Conservation (phyloP, 2,329 filamentous ascomycete species). For the Ciborinia camelliae region DNA sequence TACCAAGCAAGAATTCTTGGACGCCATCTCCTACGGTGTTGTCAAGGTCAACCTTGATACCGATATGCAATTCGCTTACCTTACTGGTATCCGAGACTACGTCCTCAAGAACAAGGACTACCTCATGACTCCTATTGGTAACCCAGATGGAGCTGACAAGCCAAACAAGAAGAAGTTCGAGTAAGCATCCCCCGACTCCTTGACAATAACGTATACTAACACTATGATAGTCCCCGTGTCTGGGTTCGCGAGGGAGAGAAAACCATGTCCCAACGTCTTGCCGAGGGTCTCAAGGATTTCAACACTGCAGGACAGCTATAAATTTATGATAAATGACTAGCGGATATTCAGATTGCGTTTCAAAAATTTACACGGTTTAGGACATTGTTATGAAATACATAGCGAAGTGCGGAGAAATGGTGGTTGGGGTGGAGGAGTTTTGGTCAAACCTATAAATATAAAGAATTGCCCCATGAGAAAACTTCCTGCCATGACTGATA, state of each 20-base stretch:
- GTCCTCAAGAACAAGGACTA: conserved; percentile 94
- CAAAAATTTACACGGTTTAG: conserved; percentile 16
- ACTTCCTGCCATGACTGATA: neutral
- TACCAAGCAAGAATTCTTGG: conserved; percentile 81
- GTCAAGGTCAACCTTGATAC: conserved; percentile 99
- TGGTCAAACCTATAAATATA: conserved; percentile 15
- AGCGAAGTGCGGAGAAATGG: conserved; percentile 12
- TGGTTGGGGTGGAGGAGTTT: conserved; percentile 14
- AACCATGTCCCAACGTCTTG: conserved; percentile 82
- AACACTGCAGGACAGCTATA: conserved; percentile 78
- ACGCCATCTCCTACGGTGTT: conserved; percentile 89
- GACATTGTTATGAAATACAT: conserved; percentile 18
- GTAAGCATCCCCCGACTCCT: neutral
- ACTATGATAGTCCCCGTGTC: conserved; percentile 45
- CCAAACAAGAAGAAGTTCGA: conserved; percentile 98
- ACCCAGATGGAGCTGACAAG: conserved; percentile 94
- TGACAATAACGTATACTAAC: conserved; percentile 1
- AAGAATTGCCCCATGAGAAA: neutral
- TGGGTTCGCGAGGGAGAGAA: conserved; percentile 98
- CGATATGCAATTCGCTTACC: conserved; percentile 94
- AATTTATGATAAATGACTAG: conserved; percentile 30
- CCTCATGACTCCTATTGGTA: conserved; percentile 80
- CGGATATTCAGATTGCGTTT: conserved; percentile 9
- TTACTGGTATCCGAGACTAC: conserved; percentile 90
- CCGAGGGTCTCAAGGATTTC: conserved; percentile 85